A percentile compares a stretch with the other conserved stretches of the same genome.
phyloP scores from a whole-genome alignment of 352 stramenopile genomes.

The Globisporangium yorkense region DNA sequence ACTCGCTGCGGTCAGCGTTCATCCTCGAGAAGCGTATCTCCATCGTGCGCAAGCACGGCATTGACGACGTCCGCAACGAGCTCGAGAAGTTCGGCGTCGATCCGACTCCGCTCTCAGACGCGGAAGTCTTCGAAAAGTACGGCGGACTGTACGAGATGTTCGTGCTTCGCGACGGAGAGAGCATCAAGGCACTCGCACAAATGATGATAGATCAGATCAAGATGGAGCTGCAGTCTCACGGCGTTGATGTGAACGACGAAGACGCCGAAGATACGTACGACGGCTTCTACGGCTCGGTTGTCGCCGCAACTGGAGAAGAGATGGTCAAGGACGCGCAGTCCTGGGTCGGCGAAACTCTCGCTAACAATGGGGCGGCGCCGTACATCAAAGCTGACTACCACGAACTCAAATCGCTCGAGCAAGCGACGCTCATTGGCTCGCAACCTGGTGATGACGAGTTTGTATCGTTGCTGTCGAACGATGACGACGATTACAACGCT shows the following conservation, averaged over 20 bases:
- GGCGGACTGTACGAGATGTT: conserved; percentile 54
- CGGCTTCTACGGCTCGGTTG: conserved; percentile 48
- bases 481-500: conserved; percentile 14
- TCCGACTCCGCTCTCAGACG: conserved; percentile 5
- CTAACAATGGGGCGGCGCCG: conserved; percentile 23
- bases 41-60: conserved; percentile 38
- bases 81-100: conserved; percentile 56
- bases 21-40: conserved; percentile 70
- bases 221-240: conserved; percentile 46
- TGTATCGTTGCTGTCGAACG: conserved; percentile 38
- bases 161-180: conserved; percentile 63
- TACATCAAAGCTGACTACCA: conserved; percentile 71
- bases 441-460: conserved; percentile 57
- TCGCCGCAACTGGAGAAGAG: conserved; percentile 38
- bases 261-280: conserved; percentile 61
- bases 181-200: conserved; percentile 46
- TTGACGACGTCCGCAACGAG: conserved; percentile 31
- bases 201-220: conserved; percentile 65
- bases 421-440: conserved; percentile 38
- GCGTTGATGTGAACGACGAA: conserved; percentile 48
- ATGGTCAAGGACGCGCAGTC: conserved; percentile 64
- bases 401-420: conserved; percentile 46
- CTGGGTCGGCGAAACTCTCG: conserved; percentile 53
- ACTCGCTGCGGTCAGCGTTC: conserved; percentile 51
- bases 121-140: conserved; percentile 35